Base-by-base conservation (phyloP, 805 yeast species). In the Yarrowia phangngaensis region DNA sequence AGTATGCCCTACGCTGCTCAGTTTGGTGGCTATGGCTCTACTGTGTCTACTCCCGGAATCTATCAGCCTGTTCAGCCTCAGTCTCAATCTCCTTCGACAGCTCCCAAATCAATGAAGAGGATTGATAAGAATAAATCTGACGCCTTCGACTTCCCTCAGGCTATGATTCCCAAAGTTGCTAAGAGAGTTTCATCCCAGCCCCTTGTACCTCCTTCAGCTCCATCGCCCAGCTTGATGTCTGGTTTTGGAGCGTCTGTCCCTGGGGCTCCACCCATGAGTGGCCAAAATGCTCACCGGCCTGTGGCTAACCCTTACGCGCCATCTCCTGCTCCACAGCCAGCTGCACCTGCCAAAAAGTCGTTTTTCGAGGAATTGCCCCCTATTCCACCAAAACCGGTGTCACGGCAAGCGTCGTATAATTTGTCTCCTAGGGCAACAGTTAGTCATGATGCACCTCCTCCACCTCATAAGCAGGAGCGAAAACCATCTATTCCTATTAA, bases 341-440 rank as follows among this genome's bases (percentile, higher is more conserved):
- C 51, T 6, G 41, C 29, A 9, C 24, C 50, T 4, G 34, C 55
- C 15, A 60, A 64, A 20, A 49, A 56, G 16, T 58, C 64, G 15
- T 64, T 64, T 27, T 83, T 80, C 57, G 62, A 70, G 20, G 72
- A 76, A 64, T 77, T 89, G 32, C 97, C 96, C 12, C 69, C 65
- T 41, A 75, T 73, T 60, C 72, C 89, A 19, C 83, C 79, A 61
- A 75, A 69, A 55, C 45, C 45, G 19, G 27, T 38, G 11, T 41
- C 35, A 14, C 27, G 35, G n/a, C 34, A 41, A 33, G 22, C 51
- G 15, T 15, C 29, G 8, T 29, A 36, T 14, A 26, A 23, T 14
- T 20, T 36, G 29, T 30, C 50, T 19, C 49, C 52, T 13, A 27
- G 31, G 19, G 35, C 49, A 32, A 29, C 35, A 8, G 16, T 28